Base-by-base conservation (phyloP, 305 asterid species). In the Fraxinus latifolia region DNA sequence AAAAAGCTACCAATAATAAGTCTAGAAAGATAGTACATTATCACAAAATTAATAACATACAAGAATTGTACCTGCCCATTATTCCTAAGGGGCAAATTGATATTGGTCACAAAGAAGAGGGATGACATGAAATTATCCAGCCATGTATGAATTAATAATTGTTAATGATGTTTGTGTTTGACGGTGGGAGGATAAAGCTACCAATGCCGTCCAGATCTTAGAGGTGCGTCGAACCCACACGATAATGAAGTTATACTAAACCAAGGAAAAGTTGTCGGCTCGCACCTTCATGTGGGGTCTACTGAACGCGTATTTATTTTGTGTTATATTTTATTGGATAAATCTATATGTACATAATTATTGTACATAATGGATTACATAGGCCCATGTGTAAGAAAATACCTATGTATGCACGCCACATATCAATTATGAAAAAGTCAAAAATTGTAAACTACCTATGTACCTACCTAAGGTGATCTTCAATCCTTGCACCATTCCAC, bases 31-130 rank as follows among this genome's bases (percentile, higher is more conserved):
- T 23, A 5, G 9, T 23, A 11, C 15, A 23, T 62, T 21, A 23
- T 21, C 11, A 3, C 32, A 21, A 58, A 60, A 7, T 60, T 7
- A 60, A 23, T 6, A 21, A 60, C 70, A 60, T 19, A 19, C 1
- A 19, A 21, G 5, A 60, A 21, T 60, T 60, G 14, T 21, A 9
- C 72, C 3, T 25, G 14, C 7, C 39, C 9, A 42, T 44, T 76
- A 6, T 31, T 17, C 4, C 33, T 14, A 29, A 50, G 39, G 70
- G 81, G 25, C 72, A 76, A 37, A 82, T 44, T 82, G 78, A 82
- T 65, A 37, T 32, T 42, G 32, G 5, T n/a, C 27, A 77, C 21
- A 76, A 82, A 67, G 9, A 2, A 72, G 27, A 62, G 83, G 83
- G 50, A 19, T 11, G n/a, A 72, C 58, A 4, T 73, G 60, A 19